Percentiles rank a stretch among this genome's conserved stretches.
These are phyloP conservation scores for Prosopis cineraria DNA, from an alignment of 306 rosid species.

Conservation along the genomic window DNA sequence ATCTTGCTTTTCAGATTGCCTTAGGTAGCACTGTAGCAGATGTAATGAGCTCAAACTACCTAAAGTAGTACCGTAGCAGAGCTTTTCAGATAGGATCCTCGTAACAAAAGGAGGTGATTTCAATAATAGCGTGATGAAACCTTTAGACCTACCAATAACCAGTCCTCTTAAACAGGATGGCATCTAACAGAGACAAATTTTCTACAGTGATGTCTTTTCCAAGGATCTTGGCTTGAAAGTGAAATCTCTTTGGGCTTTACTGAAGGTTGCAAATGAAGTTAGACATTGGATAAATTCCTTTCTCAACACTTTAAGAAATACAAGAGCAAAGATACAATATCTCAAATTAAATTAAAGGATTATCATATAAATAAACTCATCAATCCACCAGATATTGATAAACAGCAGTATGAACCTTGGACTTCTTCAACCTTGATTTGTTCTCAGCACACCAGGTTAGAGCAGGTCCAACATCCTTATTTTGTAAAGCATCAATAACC, in stretches of 20 bases:
- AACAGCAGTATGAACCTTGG: slow-evolving; percentile 59
- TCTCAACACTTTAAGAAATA: slow-evolving; percentile 10
- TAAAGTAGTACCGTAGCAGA: background rate
- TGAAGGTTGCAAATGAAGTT: background rate
- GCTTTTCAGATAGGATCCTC: background rate
- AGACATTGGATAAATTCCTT: background rate
- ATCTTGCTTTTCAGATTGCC: too few relatives aligned
- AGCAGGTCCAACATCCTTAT: slow-evolving; percentile 87
- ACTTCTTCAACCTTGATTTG: slow-evolving; percentile 92
- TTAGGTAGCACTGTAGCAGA: too few relatives aligned
- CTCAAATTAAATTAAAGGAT: background rate
- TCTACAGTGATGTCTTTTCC: background rate
- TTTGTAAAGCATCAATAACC: slow-evolving; percentile 87
- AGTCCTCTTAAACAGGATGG: background rate
- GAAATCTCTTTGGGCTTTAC: background rate
- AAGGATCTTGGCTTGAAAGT: background rate
- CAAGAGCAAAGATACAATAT: background rate
- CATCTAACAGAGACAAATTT: background rate
- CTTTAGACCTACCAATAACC: background rate
- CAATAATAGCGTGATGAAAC: background rate
- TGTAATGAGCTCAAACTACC: background rate
- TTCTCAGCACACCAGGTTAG: slow-evolving; percentile 93
- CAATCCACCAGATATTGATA: slow-evolving; percentile 7
- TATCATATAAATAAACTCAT: background rate
- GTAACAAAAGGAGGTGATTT: background rate